Evolutionary conservation across 495 filamentous ascomycete species (phyloP).

Genomic region (Neurospora discreta): DNA sequence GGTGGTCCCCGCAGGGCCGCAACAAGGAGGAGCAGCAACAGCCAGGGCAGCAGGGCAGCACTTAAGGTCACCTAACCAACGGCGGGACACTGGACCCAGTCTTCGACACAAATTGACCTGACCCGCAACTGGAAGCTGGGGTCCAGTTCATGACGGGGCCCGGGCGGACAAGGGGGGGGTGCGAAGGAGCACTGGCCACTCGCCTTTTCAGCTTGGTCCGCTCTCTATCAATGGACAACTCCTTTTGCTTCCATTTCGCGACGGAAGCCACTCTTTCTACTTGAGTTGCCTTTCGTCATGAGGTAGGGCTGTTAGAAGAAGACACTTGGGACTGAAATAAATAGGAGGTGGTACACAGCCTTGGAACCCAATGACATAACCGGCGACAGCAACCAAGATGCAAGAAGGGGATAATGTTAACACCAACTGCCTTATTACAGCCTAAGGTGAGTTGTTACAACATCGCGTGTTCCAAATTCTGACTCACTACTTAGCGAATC

Average conservation of each 20-base stretch:
- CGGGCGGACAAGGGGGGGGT: neutral
- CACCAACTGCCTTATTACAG: neutral
- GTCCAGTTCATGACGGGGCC: neutral
- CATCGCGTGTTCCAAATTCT: neutral
- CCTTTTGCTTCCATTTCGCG: neutral
- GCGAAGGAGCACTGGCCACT: neutral
- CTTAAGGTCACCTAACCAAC: neutral
- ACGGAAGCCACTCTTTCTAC: neutral
- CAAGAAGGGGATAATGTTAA: neutral
- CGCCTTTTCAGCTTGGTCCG: neutral
- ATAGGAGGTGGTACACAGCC: neutral
- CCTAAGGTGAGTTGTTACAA: neutral
- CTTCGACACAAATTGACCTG: neutral
- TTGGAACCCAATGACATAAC: neutral
- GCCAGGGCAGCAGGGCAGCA: neutral
- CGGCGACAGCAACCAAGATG: neutral
- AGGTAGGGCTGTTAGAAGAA: neutral
- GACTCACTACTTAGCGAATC: neutral
- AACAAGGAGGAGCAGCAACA: neutral
- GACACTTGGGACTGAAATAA: neutral
- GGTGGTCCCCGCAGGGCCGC: neutral
- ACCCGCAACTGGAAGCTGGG: neutral
- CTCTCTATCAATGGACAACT: neutral
- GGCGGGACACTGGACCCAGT: neutral
- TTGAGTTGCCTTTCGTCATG: neutral